Evolutionary conservation across 805 yeast genomes (phyloP).

Genomic region (Torulaspora quercuum): DNA sequence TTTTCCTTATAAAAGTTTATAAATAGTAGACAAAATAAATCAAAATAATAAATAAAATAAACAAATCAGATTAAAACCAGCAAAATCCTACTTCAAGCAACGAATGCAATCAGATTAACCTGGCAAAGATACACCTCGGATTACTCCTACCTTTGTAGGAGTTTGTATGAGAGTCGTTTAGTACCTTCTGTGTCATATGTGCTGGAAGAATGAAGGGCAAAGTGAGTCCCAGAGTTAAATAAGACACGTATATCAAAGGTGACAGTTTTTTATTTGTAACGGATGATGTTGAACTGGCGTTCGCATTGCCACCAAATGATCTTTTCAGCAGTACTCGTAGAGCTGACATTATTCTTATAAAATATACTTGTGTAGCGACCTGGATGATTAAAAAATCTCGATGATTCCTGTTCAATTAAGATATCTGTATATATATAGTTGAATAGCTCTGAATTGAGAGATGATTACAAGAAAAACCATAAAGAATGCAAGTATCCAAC

Average conservation of each 20-base stretch:
- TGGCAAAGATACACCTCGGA: conserved; percentile 23
- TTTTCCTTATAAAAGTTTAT: conserved; percentile 2
- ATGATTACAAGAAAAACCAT: too few relatives aligned
- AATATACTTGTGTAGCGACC: neutral
- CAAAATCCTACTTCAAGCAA: conserved; percentile 11
- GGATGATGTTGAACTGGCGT: neutral
- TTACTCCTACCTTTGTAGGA: conserved; percentile 23
- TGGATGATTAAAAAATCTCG: too few relatives aligned
- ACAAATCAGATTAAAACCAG: conserved; percentile 13
- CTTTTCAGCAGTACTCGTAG: conserved; percentile 1
- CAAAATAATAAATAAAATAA: neutral
- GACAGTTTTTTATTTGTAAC: conserved; percentile 9
- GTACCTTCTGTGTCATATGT: conserved; percentile 21
- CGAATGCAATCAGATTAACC: conserved; percentile 6
- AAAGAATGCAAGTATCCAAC: too few relatives aligned
- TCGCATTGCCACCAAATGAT: neutral
- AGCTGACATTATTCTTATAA: conserved; percentile 1
- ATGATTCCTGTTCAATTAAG: too few relatives aligned
- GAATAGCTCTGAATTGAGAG: too few relatives aligned
- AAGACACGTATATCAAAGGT: conserved; percentile 24
- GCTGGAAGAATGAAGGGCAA: conserved; percentile 33
- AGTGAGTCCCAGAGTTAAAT: conserved; percentile 29
- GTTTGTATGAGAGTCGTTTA: conserved; percentile 10
- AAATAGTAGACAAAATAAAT: neutral
- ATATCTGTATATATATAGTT: too few relatives aligned